Evolutionary conservation across 1,284 basidiomycete species (phyloP).

Genomic region (Sporisorium graminicola): DNA sequence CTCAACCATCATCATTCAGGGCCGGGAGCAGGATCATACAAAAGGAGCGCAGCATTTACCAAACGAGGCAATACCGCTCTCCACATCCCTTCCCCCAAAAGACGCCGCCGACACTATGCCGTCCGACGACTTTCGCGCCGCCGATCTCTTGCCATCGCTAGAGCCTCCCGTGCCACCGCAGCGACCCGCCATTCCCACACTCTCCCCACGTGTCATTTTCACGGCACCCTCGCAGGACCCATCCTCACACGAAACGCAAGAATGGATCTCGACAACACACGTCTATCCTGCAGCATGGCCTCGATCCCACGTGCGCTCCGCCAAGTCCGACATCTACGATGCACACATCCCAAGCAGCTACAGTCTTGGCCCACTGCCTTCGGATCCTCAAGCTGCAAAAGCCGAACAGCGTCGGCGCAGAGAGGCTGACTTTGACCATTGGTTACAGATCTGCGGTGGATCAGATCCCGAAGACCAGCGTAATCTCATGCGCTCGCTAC

Average conservation of each 20-base stretch:
- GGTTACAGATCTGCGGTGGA: slow-evolving; percentile 21
- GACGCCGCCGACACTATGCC: slow-evolving; percentile 15
- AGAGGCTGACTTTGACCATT: slow-evolving; percentile 41
- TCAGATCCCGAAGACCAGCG: slow-evolving; percentile 20
- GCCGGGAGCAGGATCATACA: background rate
- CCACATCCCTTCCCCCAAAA: background rate
- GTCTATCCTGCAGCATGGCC: slow-evolving; percentile 80
- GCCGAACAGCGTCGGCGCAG: slow-evolving; percentile 44
- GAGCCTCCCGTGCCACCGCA: slow-evolving; percentile 16
- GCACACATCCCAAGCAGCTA: slow-evolving; percentile 33
- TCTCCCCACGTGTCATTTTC: slow-evolving; percentile 34
- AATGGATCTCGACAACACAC: slow-evolving; percentile 76
- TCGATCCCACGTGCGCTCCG: slow-evolving; percentile 70
- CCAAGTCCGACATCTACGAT: slow-evolving; percentile 41
- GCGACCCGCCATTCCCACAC: slow-evolving; percentile 19
- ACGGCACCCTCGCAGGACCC: slow-evolving; percentile 39
- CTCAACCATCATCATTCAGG: background rate
- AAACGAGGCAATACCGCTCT: too few relatives aligned
- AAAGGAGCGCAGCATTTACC: background rate
- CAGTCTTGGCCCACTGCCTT: slow-evolving; percentile 22
- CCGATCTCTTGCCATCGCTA: slow-evolving; percentile 38
- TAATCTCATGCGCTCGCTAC: slow-evolving; percentile 26
- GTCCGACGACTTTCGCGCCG: slow-evolving; percentile 20
- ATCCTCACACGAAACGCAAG: slow-evolving; percentile 44
- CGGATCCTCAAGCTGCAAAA: slow-evolving; percentile 36